Conservation (phyloP, 345 rosid genomes). For the Garcia nutans region DNA sequence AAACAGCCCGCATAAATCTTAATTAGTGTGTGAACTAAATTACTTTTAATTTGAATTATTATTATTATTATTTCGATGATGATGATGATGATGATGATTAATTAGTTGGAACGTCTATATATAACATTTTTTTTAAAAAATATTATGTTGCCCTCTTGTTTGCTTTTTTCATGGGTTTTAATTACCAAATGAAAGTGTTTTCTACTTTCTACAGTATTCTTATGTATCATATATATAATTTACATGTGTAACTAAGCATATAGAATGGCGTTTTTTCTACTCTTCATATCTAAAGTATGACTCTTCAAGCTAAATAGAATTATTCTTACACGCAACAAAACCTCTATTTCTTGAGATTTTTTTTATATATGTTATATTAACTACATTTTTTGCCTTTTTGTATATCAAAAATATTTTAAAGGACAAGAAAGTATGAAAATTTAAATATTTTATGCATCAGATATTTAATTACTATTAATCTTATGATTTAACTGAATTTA, state of each 20-base stretch:
- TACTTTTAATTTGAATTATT: neutral
- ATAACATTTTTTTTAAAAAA: neutral
- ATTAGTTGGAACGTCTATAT: conserved; percentile 19
- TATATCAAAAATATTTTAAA: too few relatives aligned
- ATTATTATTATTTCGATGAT: too few relatives aligned
- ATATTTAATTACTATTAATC: too few relatives aligned
- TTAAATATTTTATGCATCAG: too few relatives aligned
- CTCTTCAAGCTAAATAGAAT: conserved; percentile 4
- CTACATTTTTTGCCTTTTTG: too few relatives aligned
- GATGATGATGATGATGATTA: too few relatives aligned
- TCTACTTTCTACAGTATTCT: neutral
- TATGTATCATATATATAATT: neutral
- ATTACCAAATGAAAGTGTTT: neutral
- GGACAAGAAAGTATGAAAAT: too few relatives aligned
- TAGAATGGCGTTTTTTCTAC: neutral
- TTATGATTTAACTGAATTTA: too few relatives aligned
- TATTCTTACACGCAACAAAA: conserved; percentile 1
- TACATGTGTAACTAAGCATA: neutral
- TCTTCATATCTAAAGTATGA: neutral
- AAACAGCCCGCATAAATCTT: neutral
- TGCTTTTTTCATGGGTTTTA: neutral
- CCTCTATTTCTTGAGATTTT: too few relatives aligned
- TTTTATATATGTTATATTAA: too few relatives aligned
- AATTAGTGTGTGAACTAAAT: neutral
- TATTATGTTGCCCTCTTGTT: neutral